Evolutionary conservation across 140 eudicot species (phyloP), one percentile per base, ranked within the genome.

Genomic region (Oenanthe javanica): DNA sequence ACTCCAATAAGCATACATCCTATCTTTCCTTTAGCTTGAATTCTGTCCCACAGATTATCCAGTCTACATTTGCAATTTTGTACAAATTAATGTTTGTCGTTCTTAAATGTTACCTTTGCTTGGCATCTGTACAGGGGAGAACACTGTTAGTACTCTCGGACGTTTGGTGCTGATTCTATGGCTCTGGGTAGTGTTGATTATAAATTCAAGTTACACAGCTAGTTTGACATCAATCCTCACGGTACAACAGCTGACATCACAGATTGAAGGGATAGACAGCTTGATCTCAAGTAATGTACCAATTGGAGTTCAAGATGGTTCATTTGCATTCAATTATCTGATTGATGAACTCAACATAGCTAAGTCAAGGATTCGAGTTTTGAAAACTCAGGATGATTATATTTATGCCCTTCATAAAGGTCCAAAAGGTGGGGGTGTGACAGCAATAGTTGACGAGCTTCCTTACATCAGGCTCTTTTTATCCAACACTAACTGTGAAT

Each of bases 71-170:
- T 71, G 23, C 5, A 5, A 16, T 40, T n/a, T 71, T 15, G 27
- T 40, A 16, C 19, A 71, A 67, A 27, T 25, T 25, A 12, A 25
- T 40, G 21, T 43, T 52, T 8, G 6, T 21, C 14, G 18, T 61
- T 79, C 72, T 36, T 79, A 47, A 63, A 21, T 46, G 42, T 27
- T 9, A 42, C 10, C n/a, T 23, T 77, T 73, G 36, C 59, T 27
- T 74, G 55, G 38, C 38, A 59, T 77, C 19, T 19, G 31, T 69
- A 83, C 88, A 93, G 99, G 97, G 82, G 99, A 96, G 83, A 96
- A 93, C 84, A 93, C 96, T 13, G 91, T 96, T 78, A 93, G 99
- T 90, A 83, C 98, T n/a, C 84, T 96, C 79, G 99, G 99, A 57
- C 89, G 99, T 13, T 79, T 89, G 18, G 98, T 96, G 85, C 88